Percentiles rank a stretch among this genome's conserved stretches.
These are phyloP conservation scores for Flaveria ramosissima DNA, from an alignment of 129 eudicot genomes.

Conservation along the genomic window DNA sequence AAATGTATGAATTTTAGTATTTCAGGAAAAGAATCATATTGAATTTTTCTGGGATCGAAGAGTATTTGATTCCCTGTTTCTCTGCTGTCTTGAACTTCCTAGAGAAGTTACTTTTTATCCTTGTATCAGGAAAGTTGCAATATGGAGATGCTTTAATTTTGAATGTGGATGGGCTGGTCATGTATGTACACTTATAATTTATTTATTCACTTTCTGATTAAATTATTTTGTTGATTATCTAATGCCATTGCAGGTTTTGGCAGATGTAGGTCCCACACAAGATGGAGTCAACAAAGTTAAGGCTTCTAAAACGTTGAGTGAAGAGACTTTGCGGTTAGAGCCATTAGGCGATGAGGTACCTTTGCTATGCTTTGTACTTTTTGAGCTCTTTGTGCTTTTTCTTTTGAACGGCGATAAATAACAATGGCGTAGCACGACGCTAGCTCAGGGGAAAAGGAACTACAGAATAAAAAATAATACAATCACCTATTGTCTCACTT, in stretches of 20 bases:
- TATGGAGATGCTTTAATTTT: conserved; percentile 69
- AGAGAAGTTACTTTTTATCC: background rate
- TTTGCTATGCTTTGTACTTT: conserved; percentile 13
- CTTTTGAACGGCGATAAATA: too few relatives aligned
- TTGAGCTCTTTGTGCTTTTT: conserved; percentile 11
- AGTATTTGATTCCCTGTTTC: conserved; percentile 1
- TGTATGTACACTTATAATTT: conserved; percentile 40
- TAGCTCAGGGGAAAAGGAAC: too few relatives aligned
- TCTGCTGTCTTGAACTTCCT: background rate
- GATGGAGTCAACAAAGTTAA: conserved; percentile 35
- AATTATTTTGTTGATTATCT: conserved; percentile 24
- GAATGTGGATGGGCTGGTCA: conserved; percentile 88
- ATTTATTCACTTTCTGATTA: conserved; percentile 8
- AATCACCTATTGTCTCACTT: too few relatives aligned
- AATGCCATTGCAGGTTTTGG: conserved; percentile 57
- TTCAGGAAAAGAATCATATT: background rate
- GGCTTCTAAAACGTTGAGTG: conserved; percentile 39
- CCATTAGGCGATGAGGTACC: conserved; percentile 64
- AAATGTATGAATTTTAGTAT: background rate
- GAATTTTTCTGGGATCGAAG: background rate
- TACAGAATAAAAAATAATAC: too few relatives aligned
- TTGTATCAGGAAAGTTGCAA: conserved; percentile 50
- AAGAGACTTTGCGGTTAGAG: conserved; percentile 54
- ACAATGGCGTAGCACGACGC: too few relatives aligned
- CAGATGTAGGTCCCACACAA: conserved; percentile 37